phyloP scores from a whole-genome alignment of 2,329 filamentous ascomycete genomes.

The Phialophora chinensis region DNA sequence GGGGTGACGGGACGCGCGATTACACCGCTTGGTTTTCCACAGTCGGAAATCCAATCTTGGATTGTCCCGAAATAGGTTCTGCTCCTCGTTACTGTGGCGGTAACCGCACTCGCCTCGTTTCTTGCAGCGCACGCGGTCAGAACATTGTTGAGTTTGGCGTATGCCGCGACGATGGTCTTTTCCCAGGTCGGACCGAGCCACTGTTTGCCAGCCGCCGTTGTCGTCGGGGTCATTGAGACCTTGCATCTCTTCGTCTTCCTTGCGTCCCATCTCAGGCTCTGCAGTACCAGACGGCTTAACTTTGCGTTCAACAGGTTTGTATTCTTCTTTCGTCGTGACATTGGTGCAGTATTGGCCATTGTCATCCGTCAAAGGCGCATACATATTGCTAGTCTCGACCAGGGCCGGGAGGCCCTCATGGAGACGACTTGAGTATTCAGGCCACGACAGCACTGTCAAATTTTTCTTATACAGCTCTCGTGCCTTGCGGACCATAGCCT shows the following conservation, averaged over 20 bases:
- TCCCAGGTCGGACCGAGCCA: neutral
- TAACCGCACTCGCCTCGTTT: constrained; percentile 7
- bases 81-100: neutral
- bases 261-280: neutral
- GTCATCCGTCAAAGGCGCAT: neutral
- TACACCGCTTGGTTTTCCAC: constrained; percentile 3
- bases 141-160: neutral
- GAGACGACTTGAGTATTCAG: constrained; percentile 4
- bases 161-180: constrained; percentile 1
- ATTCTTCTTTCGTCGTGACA: neutral
- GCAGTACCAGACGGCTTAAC: neutral
- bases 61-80: neutral
- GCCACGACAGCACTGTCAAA: constrained; percentile 2
- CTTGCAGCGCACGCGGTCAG: constrained; percentile 1
- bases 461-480: neutral
- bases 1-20: neutral
- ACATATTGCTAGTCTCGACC: constrained; percentile 2
- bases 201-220: neutral
- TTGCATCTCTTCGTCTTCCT: neutral
- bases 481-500: neutral
- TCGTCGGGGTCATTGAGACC: constrained; percentile 1
- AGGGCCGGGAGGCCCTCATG: neutral
- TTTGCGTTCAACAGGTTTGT: neutral
- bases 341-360: neutral
- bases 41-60: neutral